phyloP scores from a whole-genome alignment of 2,329 filamentous ascomycete species.

The Thermomyces lanuginosus region DNA sequence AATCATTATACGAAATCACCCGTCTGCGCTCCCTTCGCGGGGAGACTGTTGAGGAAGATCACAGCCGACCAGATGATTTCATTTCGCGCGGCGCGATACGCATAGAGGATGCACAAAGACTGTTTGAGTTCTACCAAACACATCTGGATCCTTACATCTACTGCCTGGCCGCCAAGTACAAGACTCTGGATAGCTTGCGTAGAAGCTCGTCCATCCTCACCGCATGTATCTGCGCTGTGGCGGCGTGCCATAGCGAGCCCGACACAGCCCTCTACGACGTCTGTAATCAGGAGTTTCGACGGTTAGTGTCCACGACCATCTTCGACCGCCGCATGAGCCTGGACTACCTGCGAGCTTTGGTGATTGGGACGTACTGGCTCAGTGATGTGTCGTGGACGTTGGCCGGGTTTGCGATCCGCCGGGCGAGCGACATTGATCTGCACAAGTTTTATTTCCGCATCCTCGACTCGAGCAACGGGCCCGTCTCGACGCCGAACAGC shows the following conservation, averaged over 20 bases:
- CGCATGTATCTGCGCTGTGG: constrained; percentile 31
- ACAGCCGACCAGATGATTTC: constrained; percentile 20
- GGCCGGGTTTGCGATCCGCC: constrained; percentile 16
- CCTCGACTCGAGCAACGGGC: constrained; percentile 18
- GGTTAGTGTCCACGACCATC: constrained; percentile 30
- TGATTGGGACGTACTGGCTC: constrained; percentile 37
- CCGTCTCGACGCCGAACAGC: constrained; percentile 4
- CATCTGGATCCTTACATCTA: constrained; percentile 35
- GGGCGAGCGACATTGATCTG: constrained; percentile 15
- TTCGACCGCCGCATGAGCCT: constrained; percentile 29
- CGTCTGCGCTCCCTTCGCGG: constrained; percentile 10
- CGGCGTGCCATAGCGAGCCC: constrained; percentile 30
- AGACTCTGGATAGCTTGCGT: constrained; percentile 23
- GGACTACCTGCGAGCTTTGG: constrained; percentile 34
- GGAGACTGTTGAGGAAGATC: constrained; percentile 13
- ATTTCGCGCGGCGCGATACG: constrained; percentile 29
- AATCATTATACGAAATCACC: constrained; percentile 16
- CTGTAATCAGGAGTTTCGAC: constrained; percentile 32
- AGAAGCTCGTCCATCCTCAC: constrained; percentile 28
- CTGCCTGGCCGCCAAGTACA: constrained; percentile 26
- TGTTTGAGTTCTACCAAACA: constrained; percentile 28
- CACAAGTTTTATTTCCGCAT: constrained; percentile 17
- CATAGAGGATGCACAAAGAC: constrained; percentile 26
- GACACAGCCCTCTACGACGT: constrained; percentile 14
- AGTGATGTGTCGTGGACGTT: constrained; percentile 32